Evolutionary conservation across 2,329 filamentous ascomycete genomes (phyloP), one percentile per base, ranked within the genome.

Genomic region (Aschersonia sp.): DNA sequence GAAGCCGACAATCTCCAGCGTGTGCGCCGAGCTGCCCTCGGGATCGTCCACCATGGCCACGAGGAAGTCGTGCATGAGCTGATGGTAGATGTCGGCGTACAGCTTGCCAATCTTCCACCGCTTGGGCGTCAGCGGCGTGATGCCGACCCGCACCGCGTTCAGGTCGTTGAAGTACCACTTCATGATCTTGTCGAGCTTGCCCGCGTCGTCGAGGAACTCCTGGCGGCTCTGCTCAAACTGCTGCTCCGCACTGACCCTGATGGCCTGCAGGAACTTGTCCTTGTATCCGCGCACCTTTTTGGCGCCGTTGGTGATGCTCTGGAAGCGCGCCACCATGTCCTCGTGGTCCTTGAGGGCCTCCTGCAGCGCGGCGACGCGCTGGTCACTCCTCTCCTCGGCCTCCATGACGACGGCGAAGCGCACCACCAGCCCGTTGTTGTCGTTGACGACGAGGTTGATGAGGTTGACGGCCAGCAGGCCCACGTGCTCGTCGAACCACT

Each of bases 141-240:
- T 94, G 59, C 92, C 90, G 52, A 94, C 76, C 64, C 90, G 88
- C 60, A 96, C 90, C 4, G 87, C 88, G 64, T 94, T 94, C 39
- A 98, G 76, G 63, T 98, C 90, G 68, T 97, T 96, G 70, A 97
- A 98, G 66, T 81, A 98, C 92, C 92, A 98, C 59, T 85, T 85
- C 66, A 95, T 79, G 54, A 78, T 81, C 70, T 95, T 95, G 53
- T 94, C 86, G 44, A 98, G 72, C 57, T 78, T 80, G 45, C 82
- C 76, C 0, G 92, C 86, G 59, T 97, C 87, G 39, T 83, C 84
- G 47, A 90, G 68, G 63, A 98, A 97, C 44, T 81, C 76, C 47
- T 84, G 77, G 50, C 81, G 78, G 41, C 80, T 76, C 50, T 79
- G 72, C 10, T 80, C 78, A 56, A 96, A 87, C 58, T 90, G 84